Evolutionary conservation across 805 yeast genomes (phyloP).

Genomic region (Scheffersomyces ergatensis): DNA sequence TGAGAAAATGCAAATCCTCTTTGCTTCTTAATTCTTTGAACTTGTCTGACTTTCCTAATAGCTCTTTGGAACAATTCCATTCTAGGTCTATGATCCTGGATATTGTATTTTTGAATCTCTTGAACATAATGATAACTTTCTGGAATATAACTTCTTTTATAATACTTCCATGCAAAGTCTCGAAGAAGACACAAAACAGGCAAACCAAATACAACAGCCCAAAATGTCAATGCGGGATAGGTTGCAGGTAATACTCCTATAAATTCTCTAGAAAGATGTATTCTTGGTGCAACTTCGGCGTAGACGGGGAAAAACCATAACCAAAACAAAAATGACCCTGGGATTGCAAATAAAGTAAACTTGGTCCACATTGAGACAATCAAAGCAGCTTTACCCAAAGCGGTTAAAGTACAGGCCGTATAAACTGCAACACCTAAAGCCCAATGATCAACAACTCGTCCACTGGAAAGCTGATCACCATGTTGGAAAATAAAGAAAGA

Average conservation of each 20-base stretch:
- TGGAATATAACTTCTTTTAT: constrained; percentile 87
- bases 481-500: constrained; percentile 63
- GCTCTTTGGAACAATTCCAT: constrained; percentile 97
- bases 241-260: constrained; percentile 73
- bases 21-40: constrained; percentile 95
- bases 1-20: constrained; percentile 98
- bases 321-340: constrained; percentile 90
- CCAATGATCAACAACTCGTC: constrained; percentile 85
- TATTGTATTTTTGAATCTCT: constrained; percentile 92
- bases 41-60: constrained; percentile 95
- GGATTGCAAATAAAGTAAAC: constrained; percentile 86
- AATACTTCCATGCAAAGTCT: constrained; percentile 93
- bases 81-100: constrained; percentile 92
- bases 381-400: constrained; percentile 92
- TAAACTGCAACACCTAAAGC: constrained; percentile 89
- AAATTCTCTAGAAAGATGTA: constrained; percentile 80
- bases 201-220: constrained; percentile 78
- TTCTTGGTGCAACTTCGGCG: constrained; percentile 78
- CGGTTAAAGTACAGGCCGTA: constrained; percentile 84
- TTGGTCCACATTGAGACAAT: constrained; percentile 94
- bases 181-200: constrained; percentile 78
- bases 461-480: constrained; percentile 65
- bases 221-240: constrained; percentile 75
- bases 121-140: constrained; percentile 94
- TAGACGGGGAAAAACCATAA: constrained; percentile 82